Percentiles rank a stretch among this genome's conserved stretches.
Evolutionary conservation across 371 early-diverging fungal genomes (phyloP).

Genomic region (Dichotomocladium elegans): DNA sequence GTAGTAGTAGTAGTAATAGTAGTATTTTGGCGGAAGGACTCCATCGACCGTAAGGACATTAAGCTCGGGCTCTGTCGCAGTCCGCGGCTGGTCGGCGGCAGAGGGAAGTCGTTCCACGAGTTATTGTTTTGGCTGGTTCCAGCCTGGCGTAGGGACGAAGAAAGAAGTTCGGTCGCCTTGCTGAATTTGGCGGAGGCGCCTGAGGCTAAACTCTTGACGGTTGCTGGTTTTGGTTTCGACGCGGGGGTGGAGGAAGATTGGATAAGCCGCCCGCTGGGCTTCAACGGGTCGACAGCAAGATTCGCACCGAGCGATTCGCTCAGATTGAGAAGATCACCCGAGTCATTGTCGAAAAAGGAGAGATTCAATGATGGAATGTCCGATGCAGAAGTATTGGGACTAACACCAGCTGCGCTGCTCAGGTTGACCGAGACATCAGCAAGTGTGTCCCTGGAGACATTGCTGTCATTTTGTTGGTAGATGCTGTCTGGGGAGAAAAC

Average conservation of each 20-base stretch:
- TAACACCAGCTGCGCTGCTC: too few species aligned
- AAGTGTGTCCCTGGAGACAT: conserved; percentile 1
- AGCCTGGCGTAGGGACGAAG: conserved; percentile 8
- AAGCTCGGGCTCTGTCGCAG: background rate
- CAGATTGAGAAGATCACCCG: conserved; percentile 32
- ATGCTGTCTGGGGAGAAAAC: conserved; percentile 6
- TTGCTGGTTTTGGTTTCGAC: background rate
- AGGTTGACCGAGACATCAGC: too few species aligned
- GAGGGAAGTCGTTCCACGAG: conserved; percentile 14
- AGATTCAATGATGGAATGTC: conserved; percentile 25
- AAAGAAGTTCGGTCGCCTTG: conserved; percentile 15
- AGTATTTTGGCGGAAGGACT: too few species aligned
- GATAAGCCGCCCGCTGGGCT: too few species aligned
- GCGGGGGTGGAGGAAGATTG: background rate
- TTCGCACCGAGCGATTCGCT: conserved; percentile 38
- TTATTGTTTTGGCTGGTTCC: background rate
- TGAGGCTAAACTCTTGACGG: conserved; percentile 1
- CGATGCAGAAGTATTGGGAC: conserved; percentile 4
- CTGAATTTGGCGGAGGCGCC: conserved; percentile 9
- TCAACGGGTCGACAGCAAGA: conserved; percentile 16
- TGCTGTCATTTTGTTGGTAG: conserved; percentile 10
- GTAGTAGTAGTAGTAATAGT: background rate
- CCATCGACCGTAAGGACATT: background rate
- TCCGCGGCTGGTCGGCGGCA: conserved; percentile 7
- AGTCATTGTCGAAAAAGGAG: conserved; percentile 45